These are phyloP conservation scores for Lactarius evosmus DNA, from an alignment of 768 basidiomycete species.

Conservation along the genomic window DNA sequence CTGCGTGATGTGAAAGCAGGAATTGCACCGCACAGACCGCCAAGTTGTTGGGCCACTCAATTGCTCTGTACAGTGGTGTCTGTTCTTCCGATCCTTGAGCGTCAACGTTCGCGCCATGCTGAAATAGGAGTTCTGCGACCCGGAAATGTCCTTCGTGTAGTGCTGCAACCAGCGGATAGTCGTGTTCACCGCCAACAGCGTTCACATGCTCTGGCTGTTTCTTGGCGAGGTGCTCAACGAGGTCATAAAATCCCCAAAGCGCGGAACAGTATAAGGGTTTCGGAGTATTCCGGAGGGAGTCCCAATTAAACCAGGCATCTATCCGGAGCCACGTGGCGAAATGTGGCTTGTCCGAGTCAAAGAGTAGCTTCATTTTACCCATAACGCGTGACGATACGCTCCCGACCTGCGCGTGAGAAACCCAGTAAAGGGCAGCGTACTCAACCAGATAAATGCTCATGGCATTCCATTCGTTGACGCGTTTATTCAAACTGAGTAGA, in stretches of 20 bases:
- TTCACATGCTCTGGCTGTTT: neutral
- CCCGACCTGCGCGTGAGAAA: neutral
- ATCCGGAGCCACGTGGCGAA: neutral
- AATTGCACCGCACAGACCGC: neutral
- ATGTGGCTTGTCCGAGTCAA: neutral
- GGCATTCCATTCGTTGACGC: accelerated
- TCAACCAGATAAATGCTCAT: neutral
- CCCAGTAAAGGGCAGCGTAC: neutral
- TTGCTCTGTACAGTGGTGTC: neutral
- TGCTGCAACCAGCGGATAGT: neutral
- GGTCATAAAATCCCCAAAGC: neutral
- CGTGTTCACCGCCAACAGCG: neutral
- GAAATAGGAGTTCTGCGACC: neutral
- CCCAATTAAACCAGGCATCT: neutral
- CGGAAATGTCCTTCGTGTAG: neutral
- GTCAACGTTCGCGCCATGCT: neutral
- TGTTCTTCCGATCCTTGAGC: neutral
- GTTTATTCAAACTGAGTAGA: neutral
- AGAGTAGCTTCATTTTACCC: neutral
- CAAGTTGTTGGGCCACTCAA: neutral
- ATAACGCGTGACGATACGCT: neutral
- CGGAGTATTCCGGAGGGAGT: neutral
- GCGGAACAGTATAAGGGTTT: neutral
- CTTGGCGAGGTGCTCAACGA: neutral
- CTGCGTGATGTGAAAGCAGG: neutral